Percentiles rank a stretch among this genome's conserved stretches.
These are phyloP conservation scores for Herpetomonas samuelpessoai DNA, from an alignment of 208 protist genomes.

Conservation along the genomic window DNA sequence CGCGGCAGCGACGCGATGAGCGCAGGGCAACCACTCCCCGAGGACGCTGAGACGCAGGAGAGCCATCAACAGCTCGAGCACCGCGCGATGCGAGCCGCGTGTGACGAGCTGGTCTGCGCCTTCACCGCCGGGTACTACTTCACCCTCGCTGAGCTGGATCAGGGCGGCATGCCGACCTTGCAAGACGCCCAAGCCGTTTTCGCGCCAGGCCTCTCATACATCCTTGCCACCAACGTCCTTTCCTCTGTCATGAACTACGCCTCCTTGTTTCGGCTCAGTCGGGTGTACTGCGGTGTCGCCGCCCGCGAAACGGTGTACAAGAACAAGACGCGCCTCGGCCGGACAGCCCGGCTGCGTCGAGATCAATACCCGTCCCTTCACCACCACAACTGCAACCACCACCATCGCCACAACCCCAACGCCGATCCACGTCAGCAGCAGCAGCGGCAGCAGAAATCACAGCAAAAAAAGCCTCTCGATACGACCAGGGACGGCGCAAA, in stretches of 20 bases:
- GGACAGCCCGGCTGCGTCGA: neutral
- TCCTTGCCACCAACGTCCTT: slow-evolving; percentile 45
- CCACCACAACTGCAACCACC: no score
- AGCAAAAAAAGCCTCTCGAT: no score
- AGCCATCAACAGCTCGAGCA: slow-evolving; percentile 16
- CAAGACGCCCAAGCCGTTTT: slow-evolving; percentile 15
- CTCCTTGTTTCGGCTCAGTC: slow-evolving; percentile 35
- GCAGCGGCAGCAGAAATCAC: neutral
- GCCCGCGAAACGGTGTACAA: neutral
- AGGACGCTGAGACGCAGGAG: neutral
- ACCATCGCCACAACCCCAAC: no score
- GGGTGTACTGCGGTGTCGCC: slow-evolving; percentile 30
- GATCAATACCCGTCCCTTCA: no score
- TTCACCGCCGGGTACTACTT: slow-evolving; percentile 35
- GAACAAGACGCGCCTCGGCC: neutral
- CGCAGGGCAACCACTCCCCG: no score
- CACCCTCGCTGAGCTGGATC: slow-evolving; percentile 34
- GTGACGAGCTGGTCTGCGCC: slow-evolving; percentile 58
- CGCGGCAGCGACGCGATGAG: neutral
- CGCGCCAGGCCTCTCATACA: slow-evolving; percentile 26
- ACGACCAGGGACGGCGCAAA: no score
- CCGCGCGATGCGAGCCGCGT: slow-evolving; percentile 37
- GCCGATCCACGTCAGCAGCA: no score
- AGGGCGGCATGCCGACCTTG: slow-evolving; percentile 28
- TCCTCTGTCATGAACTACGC: slow-evolving; percentile 42